Evolutionary conservation across 176 grass and related monocot species (phyloP).

Genomic region (Zoysia japonica): DNA sequence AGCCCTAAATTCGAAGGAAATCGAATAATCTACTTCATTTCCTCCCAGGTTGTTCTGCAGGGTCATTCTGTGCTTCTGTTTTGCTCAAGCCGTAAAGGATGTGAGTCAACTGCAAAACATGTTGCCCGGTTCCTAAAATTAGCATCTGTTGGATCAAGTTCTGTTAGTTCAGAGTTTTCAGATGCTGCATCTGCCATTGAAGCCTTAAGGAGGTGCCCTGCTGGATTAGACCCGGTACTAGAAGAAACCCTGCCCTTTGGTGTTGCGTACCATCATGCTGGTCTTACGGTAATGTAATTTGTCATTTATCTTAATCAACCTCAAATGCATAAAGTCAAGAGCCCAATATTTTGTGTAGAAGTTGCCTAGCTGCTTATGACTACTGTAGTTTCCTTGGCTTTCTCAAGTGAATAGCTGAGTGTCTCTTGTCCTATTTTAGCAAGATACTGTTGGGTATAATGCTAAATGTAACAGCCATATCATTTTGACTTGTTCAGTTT

Average conservation of each 20-base stretch:
- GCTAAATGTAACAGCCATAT: slow-evolving; percentile 3
- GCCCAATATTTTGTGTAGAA: neutral
- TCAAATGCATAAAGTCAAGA: slow-evolving; percentile 1
- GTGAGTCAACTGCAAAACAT: slow-evolving; percentile 92
- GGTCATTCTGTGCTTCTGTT: slow-evolving; percentile 97
- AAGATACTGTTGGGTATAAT: neutral
- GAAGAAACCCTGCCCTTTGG: slow-evolving; percentile 87
- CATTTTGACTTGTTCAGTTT: slow-evolving; percentile 29
- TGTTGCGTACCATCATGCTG: slow-evolving; percentile 98
- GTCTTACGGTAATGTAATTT: slow-evolving; percentile 73
- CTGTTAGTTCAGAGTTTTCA: slow-evolving; percentile 58
- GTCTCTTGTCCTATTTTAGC: neutral
- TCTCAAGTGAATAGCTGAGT: slow-evolving; percentile 7
- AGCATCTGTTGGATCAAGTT: slow-evolving; percentile 42
- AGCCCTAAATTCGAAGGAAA: neutral
- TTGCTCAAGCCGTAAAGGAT: slow-evolving; percentile 97
- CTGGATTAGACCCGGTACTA: slow-evolving; percentile 86
- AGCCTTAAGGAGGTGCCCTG: slow-evolving; percentile 75
- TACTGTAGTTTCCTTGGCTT: neutral
- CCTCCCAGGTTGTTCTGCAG: slow-evolving; percentile 71
- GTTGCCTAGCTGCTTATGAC: neutral
- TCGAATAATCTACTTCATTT: slow-evolving; percentile 23
- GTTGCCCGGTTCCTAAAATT: slow-evolving; percentile 75
- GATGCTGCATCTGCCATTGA: slow-evolving; percentile 77
- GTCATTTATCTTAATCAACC: slow-evolving; percentile 25